Percentiles rank a stretch among this genome's conserved stretches.
phyloP scores from a whole-genome alignment of 2,329 filamentous ascomycete species.

The Elsinoe ampelina region DNA sequence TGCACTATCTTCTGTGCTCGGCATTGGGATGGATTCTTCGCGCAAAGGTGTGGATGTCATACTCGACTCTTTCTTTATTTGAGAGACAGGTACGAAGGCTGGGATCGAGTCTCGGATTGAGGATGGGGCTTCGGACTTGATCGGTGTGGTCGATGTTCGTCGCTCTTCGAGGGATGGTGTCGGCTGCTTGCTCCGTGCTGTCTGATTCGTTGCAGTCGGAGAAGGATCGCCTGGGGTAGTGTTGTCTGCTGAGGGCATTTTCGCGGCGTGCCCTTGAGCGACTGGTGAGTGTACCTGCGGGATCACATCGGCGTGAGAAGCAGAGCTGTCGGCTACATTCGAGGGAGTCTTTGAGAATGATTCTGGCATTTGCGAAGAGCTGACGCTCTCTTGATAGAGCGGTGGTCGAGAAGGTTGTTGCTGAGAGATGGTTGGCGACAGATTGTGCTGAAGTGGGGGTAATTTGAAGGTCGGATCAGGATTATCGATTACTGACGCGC shows the following conservation, averaged over 20 bases:
- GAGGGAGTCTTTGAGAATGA: no score
- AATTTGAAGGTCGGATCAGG: constrained; percentile 29
- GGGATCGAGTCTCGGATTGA: constrained; percentile 17
- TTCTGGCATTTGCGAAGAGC: no score
- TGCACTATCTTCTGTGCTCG: constrained; percentile 27
- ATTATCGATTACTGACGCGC: constrained; percentile 27
- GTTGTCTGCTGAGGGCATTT: no score
- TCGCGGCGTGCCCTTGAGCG: no score
- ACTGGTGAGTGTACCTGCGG: no score
- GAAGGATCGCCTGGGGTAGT: background rate
- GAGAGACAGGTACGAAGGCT: constrained; percentile 33
- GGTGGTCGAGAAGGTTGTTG: background rate
- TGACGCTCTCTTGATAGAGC: background rate
- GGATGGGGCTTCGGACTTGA: constrained; percentile 21
- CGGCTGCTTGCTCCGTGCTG: background rate
- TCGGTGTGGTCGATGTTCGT: constrained; percentile 15
- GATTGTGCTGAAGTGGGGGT: constrained; percentile 33
- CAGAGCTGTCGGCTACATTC: no score
- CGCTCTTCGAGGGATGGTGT: background rate
- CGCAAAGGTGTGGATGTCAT: constrained; percentile 29
- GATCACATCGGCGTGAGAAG: no score
- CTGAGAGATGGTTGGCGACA: background rate
- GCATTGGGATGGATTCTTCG: constrained; percentile 33
- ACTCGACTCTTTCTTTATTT: constrained; percentile 38
- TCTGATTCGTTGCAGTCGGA: no score